A percentile compares a stretch with the other conserved stretches of the same genome.
phyloP scores from a whole-genome alignment of 2,329 filamentous ascomycete genomes.

The Diatrype stigma region DNA sequence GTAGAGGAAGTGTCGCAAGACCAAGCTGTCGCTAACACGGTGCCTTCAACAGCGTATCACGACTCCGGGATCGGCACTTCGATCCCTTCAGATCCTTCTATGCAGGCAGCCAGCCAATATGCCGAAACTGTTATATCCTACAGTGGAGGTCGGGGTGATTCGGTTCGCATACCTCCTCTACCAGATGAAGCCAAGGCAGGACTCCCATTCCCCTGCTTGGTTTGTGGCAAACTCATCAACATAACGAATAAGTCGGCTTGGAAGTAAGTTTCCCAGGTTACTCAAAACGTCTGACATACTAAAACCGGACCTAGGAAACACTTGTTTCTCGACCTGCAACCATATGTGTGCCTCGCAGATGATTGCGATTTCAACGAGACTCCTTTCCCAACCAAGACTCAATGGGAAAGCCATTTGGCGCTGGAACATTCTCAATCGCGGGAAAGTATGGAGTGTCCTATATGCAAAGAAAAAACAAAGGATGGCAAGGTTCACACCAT shows the following conservation, averaged over 20 bases:
- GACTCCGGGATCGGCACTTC: slow-evolving; percentile 1
- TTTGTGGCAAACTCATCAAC: slow-evolving; percentile 3
- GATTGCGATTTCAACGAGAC: background rate
- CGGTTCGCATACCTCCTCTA: slow-evolving; percentile 7
- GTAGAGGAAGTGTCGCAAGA: background rate
- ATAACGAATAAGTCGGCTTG: slow-evolving; percentile 5
- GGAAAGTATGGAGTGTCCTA: too few species aligned
- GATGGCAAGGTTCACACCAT: background rate
- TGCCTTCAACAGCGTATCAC: slow-evolving; percentile 2
- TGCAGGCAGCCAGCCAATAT: background rate
- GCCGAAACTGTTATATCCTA: slow-evolving; percentile 11
- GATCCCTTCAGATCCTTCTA: slow-evolving; percentile 1
- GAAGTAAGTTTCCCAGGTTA: slow-evolving; percentile 3
- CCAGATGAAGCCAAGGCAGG: slow-evolving; percentile 6
- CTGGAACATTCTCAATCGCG: too few species aligned
- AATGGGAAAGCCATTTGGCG: background rate
- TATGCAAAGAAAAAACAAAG: background rate
- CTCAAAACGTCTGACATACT: background rate
- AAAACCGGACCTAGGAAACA: background rate
- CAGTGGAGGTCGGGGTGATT: slow-evolving; percentile 4
- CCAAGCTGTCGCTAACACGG: background rate
- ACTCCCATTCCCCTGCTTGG: slow-evolving; percentile 3
- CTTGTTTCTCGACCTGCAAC: slow-evolving; percentile 1
- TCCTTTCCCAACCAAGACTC: slow-evolving; percentile 1
- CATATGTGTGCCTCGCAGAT: slow-evolving; percentile 5